Percentiles rank a stretch among this genome's conserved stretches.
These are phyloP conservation scores for Nakazawaea pomicola DNA, from an alignment of 805 yeast species.

Conservation along the genomic window DNA sequence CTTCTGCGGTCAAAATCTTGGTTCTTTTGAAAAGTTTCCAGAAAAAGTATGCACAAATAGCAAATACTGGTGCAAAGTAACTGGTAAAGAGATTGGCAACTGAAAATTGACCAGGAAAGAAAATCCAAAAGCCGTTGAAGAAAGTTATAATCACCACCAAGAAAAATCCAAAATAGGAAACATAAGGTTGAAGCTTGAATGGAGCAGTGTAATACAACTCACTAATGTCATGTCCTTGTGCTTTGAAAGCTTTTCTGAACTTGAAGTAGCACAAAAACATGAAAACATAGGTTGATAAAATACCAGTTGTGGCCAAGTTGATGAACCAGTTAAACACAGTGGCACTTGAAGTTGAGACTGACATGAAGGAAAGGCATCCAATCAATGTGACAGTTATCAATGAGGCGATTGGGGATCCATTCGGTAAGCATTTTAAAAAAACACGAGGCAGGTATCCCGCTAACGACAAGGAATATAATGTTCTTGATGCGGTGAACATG, in stretches of 20 bases:
- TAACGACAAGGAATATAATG: conserved; percentile 40
- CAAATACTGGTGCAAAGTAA: conserved; percentile 48
- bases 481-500: conserved; percentile 42
- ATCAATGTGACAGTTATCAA: conserved; percentile 35
- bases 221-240: conserved; percentile 44
- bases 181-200: conserved; percentile 54
- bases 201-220: conserved; percentile 37
- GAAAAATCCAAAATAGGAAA: conserved; percentile 43
- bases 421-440: conserved; percentile 37
- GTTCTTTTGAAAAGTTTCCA: conserved; percentile 53
- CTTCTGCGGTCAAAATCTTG: conserved; percentile 36
- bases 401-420: conserved; percentile 43
- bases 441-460: conserved; percentile 43
- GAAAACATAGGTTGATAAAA: conserved; percentile 53
- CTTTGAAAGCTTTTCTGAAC: conserved; percentile 54
- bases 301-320: conserved; percentile 66
- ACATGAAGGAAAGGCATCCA: conserved; percentile 41
- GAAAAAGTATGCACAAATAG: conserved; percentile 41
- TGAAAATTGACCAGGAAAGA: conserved; percentile 63
- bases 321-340: conserved; percentile 69
- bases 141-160: conserved; percentile 47
- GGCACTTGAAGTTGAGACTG: conserved; percentile 52
- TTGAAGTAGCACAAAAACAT: conserved; percentile 56
- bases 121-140: conserved; percentile 66
- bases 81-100: conserved; percentile 47